Evolutionary conservation across 1,284 basidiomycete species (phyloP).

Genomic region (Neonothopanus nambi): DNA sequence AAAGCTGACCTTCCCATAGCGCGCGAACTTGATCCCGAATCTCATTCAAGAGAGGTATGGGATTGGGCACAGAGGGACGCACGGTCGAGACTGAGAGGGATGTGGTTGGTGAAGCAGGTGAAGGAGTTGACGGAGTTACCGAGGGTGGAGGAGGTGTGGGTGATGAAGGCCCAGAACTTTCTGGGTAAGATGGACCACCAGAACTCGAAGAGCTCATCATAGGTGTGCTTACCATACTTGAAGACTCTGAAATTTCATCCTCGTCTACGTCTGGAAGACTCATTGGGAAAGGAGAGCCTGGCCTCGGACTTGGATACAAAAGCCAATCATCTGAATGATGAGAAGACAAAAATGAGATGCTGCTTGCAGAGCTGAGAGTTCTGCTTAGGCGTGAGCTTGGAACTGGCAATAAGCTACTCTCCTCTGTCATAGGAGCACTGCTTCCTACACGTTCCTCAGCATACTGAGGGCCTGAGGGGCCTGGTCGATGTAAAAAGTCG

Average conservation of each 20-base stretch:
- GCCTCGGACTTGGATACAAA: conserved; percentile 8
- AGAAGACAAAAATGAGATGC: conserved; percentile 67
- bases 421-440: conserved; percentile 20
- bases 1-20: conserved; percentile 57
- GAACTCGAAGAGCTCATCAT: conserved; percentile 19
- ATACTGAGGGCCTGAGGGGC: conserved; percentile 1
- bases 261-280: conserved; percentile 28
- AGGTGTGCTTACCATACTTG: conserved; percentile 28
- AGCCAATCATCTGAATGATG: conserved; percentile 69
- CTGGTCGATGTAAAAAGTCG: conserved; percentile 41
- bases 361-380: conserved; percentile 51
- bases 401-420: conserved; percentile 3
- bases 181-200: conserved; percentile 13
- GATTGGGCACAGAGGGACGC: conserved; percentile 16
- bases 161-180: conserved; percentile 9
- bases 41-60: conserved; percentile 37
- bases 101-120: conserved; percentile 22
- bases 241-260: conserved; percentile 25
- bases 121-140: conserved; percentile 35
- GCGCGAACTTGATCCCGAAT: conserved; percentile 52
- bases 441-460: conserved; percentile 29
- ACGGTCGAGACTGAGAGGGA: conserved; percentile 11
- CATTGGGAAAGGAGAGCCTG: conserved; percentile 13
- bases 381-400: conserved; percentile 10
- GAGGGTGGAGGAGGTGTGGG: conserved; percentile 21